A percentile compares a stretch with the other conserved stretches of the same genome.
These are phyloP conservation scores for Sporothrix pallida DNA, from an alignment of 2,329 filamentous ascomycete genomes.

Conservation along the genomic window DNA sequence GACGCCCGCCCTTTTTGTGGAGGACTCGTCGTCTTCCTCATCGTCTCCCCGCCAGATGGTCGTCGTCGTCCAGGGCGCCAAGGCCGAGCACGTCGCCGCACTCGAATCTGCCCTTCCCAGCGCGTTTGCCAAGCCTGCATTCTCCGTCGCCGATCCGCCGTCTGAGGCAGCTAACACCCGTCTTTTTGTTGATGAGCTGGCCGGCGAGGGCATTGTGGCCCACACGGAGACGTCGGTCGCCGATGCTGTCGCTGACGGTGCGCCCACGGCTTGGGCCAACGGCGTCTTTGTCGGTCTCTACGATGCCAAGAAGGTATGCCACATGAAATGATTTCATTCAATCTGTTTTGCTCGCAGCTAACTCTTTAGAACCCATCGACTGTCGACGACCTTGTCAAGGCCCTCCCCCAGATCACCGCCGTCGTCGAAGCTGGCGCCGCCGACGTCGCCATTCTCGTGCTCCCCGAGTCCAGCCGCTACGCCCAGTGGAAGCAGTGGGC, in stretches of 20 bases:
- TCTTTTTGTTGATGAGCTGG: constrained; percentile 51
- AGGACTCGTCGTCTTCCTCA: constrained; percentile 36
- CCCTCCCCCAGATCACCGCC: constrained; percentile 52
- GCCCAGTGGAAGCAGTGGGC: constrained; percentile 51
- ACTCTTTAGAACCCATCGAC: constrained; percentile 49
- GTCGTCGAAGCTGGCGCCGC: constrained; percentile 57
- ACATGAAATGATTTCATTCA: too few relatives aligned
- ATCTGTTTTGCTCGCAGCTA: not conserved
- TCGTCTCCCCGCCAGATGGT: constrained; percentile 59
- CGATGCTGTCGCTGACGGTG: constrained; percentile 49
- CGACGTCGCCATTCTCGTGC: constrained; percentile 62
- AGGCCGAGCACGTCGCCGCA: constrained; percentile 50
- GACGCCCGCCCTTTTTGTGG: constrained; percentile 57
- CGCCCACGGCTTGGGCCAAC: constrained; percentile 49
- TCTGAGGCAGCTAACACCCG: constrained; percentile 51
- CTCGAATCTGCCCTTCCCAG: constrained; percentile 51
- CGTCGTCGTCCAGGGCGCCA: constrained; percentile 64
- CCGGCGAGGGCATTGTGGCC: constrained; percentile 44
- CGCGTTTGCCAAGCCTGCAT: constrained; percentile 51
- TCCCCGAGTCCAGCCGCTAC: constrained; percentile 54
- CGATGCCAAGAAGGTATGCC: constrained; percentile 51
- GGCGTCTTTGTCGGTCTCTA: constrained; percentile 53
- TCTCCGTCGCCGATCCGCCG: constrained; percentile 56
- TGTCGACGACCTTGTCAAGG: constrained; percentile 52
- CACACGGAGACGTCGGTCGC: constrained; percentile 42